phyloP scores from a whole-genome alignment of 1,284 basidiomycete genomes.

The Heterobasidion irregulare region DNA sequence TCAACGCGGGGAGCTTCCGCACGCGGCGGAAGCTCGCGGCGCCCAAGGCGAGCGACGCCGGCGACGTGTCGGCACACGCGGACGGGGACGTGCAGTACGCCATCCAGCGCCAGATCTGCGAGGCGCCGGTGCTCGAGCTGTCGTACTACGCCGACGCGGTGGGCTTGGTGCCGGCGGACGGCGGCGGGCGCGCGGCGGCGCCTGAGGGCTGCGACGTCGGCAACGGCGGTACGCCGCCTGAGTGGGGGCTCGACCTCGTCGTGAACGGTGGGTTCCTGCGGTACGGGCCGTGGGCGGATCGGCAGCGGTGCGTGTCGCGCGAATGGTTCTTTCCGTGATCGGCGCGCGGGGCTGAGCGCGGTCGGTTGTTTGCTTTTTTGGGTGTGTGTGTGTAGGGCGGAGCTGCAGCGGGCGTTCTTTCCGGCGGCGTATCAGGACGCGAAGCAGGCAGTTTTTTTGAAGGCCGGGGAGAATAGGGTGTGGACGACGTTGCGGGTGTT shows the following conservation, averaged over 20 bases:
- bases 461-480: slow-evolving; percentile 71
- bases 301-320: slow-evolving; percentile 59
- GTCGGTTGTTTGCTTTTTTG: background rate
- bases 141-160: slow-evolving; percentile 79
- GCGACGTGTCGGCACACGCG: slow-evolving; percentile 34
- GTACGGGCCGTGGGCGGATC: slow-evolving; percentile 93
- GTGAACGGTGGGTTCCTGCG: slow-evolving; percentile 66
- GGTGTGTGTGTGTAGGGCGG: slow-evolving; percentile 43
- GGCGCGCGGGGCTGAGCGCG: too few relatives aligned
- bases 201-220: slow-evolving; percentile 57
- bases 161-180: slow-evolving; percentile 50
- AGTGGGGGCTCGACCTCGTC: slow-evolving; percentile 86
- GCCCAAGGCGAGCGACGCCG: slow-evolving; percentile 39
- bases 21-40: slow-evolving; percentile 26
- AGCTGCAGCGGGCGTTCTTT: slow-evolving; percentile 77
- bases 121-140: slow-evolving; percentile 67
- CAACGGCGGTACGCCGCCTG: slow-evolving; percentile 82
- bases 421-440: slow-evolving; percentile 69
- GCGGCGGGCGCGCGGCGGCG: slow-evolving; percentile 23
- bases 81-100: slow-evolving; percentile 72
- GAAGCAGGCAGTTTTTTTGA: slow-evolving; percentile 45
- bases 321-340: background rate
- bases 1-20: slow-evolving; percentile 17
- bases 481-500: slow-evolving; percentile 78
- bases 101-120: slow-evolving; percentile 76